These are phyloP conservation scores for Sporisorium sorghi DNA, from an alignment of 1,284 basidiomycete species.

Conservation along the genomic window DNA sequence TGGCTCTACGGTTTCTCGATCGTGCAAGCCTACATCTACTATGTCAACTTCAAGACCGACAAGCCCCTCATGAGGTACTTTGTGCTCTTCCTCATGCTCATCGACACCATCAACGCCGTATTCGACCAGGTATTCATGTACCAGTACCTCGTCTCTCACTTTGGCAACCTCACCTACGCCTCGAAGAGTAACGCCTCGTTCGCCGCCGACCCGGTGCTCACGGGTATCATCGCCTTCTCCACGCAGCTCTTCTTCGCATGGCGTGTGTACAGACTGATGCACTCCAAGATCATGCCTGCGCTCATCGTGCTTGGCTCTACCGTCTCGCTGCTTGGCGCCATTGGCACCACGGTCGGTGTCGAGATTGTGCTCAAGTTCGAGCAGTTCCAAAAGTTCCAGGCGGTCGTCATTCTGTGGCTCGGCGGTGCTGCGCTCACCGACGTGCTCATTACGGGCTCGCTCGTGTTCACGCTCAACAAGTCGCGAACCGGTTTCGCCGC, in stretches of 20 bases:
- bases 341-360: conserved; percentile 62
- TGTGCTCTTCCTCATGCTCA: conserved; percentile 55
- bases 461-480: conserved; percentile 61
- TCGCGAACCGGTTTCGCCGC: conserved; percentile 63
- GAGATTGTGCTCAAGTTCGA: conserved; percentile 50
- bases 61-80: conserved; percentile 56
- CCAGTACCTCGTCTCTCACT: conserved; percentile 61
- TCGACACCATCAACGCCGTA: conserved; percentile 56
- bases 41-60: conserved; percentile 58
- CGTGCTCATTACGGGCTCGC: conserved; percentile 55
- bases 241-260: conserved; percentile 66
- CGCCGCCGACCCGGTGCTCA: conserved; percentile 59
- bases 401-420: conserved; percentile 64
- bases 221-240: conserved; percentile 59
- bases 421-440: conserved; percentile 61
- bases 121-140: conserved; percentile 61
- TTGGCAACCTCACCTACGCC: conserved; percentile 55
- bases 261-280: conserved; percentile 61
- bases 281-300: conserved; percentile 51
- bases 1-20: conserved; percentile 62
- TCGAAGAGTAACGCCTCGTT: conserved; percentile 48
- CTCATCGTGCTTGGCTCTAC: conserved; percentile 42
- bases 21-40: conserved; percentile 64
- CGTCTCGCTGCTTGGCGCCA: conserved; percentile 52
- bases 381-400: conserved; percentile 63